phyloP scores from a whole-genome alignment of 345 rosid species.

The Bruguiera parviflora region DNA sequence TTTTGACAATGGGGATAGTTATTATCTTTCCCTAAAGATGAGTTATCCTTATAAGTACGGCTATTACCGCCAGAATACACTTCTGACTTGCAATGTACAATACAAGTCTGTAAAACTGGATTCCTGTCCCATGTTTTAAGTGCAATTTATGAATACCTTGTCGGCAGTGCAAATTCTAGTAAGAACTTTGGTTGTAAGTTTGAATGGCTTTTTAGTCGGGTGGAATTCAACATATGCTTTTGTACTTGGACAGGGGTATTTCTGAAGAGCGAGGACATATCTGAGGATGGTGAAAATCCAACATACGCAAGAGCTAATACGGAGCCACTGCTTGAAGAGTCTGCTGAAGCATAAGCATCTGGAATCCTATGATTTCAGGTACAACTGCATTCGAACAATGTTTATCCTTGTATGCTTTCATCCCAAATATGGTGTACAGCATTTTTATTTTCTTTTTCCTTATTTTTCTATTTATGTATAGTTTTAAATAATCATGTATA shows the following conservation, averaged over 20 bases:
- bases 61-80: too few relatives aligned
- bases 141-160: background rate
- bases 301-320: slow-evolving; percentile 14
- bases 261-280: slow-evolving; percentile 56
- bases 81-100: too few relatives aligned
- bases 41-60: too few relatives aligned
- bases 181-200: background rate
- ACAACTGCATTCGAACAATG: background rate
- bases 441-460: too few relatives aligned
- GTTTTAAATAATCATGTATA: too few relatives aligned
- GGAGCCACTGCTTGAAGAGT: slow-evolving; percentile 52
- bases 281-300: slow-evolving; percentile 44
- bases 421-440: too few relatives aligned
- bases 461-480: too few relatives aligned
- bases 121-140: background rate
- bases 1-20: too few relatives aligned
- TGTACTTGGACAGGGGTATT: slow-evolving; percentile 56
- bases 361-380: background rate
- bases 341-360: slow-evolving; percentile 1
- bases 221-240: background rate
- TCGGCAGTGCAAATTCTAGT: background rate
- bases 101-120: too few relatives aligned
- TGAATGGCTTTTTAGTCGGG: background rate
- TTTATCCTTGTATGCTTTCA: too few relatives aligned
- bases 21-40: too few relatives aligned